Conservation (phyloP, 257 asterid species). For the Agastache rugosa region DNA sequence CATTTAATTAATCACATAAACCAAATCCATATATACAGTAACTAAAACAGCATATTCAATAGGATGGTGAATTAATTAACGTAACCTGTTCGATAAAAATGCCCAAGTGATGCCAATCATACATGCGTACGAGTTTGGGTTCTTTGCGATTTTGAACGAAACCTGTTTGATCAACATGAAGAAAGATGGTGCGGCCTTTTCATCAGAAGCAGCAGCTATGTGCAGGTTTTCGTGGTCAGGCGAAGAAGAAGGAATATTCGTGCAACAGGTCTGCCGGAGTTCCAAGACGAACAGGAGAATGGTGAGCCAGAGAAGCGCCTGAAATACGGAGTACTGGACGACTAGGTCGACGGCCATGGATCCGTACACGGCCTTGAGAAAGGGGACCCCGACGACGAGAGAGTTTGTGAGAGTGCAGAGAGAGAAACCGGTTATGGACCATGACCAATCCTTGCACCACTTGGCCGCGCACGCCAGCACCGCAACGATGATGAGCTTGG, state of each 20-base stretch:
- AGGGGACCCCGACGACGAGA: constrained; percentile 69
- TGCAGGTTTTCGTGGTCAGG: neutral
- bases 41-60: no score
- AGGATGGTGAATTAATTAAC: neutral
- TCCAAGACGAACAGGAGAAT: constrained; percentile 56
- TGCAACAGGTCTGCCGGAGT: constrained; percentile 30
- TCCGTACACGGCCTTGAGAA: constrained; percentile 67
- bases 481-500: constrained; percentile 50
- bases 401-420: constrained; percentile 57
- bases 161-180: constrained; percentile 46
- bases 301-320: constrained; percentile 60
- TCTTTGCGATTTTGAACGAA: constrained; percentile 52
- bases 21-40: no score
- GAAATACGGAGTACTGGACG: constrained; percentile 58
- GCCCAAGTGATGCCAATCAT: constrained; percentile 61
- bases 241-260: no score
- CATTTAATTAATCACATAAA: no score
- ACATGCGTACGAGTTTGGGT: constrained; percentile 67
- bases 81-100: constrained; percentile 58
- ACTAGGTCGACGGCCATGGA: constrained; percentile 52
- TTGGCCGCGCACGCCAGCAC: constrained; percentile 56
- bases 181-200: neutral
- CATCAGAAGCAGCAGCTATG: no score
- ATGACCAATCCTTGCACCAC: constrained; percentile 44
- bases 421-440: constrained; percentile 69